phyloP scores from a whole-genome alignment of 352 stramenopile genomes.

The Pythium diclinum region DNA sequence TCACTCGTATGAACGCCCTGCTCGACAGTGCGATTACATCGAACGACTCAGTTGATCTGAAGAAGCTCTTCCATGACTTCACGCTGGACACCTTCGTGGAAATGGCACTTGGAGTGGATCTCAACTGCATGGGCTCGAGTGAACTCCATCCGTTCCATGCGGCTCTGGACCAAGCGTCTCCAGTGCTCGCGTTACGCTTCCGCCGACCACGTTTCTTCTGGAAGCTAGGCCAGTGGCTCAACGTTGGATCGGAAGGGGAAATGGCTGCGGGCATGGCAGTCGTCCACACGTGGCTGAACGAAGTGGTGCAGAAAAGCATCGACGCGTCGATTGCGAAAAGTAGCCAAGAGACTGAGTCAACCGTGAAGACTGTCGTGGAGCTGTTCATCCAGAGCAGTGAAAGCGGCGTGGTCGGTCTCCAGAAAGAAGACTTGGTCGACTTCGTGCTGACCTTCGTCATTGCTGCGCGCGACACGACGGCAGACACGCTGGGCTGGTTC shows the following conservation, averaged over 20 bases:
- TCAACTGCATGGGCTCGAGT: not conserved
- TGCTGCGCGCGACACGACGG: conserved; percentile 72
- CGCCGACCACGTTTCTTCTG: not conserved
- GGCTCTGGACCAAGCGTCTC: not conserved
- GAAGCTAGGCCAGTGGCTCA: not conserved
- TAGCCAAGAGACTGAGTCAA: not conserved
- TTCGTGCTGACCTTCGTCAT: conserved; percentile 65
- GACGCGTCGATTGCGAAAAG: not conserved
- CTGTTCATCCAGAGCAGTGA: not conserved
- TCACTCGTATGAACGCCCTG: not conserved
- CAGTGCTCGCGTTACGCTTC: not conserved
- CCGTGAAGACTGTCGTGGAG: not conserved
- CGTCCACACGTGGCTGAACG: not conserved
- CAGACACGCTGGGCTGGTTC: conserved; percentile 60
- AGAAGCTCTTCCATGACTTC: not conserved
- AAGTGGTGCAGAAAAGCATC: not conserved
- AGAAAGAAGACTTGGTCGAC: conserved; percentile 53
- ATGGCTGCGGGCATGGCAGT: not conserved
- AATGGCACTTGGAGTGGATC: not conserved
- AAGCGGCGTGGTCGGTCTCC: conserved; percentile 21
- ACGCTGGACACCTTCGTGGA: not conserved
- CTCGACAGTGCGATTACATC: not conserved
- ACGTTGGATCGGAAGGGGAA: not conserved
- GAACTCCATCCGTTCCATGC: not conserved
- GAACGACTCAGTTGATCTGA: not conserved